Evolutionary conservation across 257 asterid species (phyloP).

Genomic region (Avicennia marina): DNA sequence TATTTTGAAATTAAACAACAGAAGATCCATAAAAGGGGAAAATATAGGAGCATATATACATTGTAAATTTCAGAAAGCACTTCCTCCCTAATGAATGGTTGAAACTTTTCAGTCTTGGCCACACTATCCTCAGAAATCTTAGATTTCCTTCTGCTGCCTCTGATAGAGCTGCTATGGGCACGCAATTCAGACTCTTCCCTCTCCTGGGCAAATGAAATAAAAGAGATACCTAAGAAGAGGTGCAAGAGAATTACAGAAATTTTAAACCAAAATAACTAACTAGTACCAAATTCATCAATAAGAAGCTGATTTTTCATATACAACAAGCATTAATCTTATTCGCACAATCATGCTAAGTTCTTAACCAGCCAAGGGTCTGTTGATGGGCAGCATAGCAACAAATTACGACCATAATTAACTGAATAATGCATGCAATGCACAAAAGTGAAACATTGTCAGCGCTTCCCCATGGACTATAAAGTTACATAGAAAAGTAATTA

Average conservation of each 20-base stretch:
- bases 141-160: conserved; percentile 35
- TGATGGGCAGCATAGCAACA: too few species aligned
- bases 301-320: too few species aligned
- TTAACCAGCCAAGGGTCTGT: too few species aligned
- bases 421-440: background rate
- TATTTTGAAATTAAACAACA: background rate
- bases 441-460: background rate
- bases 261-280: too few species aligned
- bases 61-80: conserved; percentile 59
- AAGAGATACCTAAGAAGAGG: too few species aligned
- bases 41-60: conserved; percentile 43
- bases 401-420: too few species aligned
- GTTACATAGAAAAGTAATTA: too few species aligned
- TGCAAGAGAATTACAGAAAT: too few species aligned
- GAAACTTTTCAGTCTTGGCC: conserved; percentile 40
- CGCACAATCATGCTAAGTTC: background rate
- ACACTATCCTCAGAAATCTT: conserved; percentile 40
- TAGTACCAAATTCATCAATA: too few species aligned
- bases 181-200: conserved; percentile 91
- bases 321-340: background rate
- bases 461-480: too few species aligned
- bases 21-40: too few species aligned
- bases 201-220: conserved; percentile 45
- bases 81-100: conserved; percentile 81
- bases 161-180: conserved; percentile 65